phyloP scores from a whole-genome alignment of 768 basidiomycete species.

The Termitomyces sp. region DNA sequence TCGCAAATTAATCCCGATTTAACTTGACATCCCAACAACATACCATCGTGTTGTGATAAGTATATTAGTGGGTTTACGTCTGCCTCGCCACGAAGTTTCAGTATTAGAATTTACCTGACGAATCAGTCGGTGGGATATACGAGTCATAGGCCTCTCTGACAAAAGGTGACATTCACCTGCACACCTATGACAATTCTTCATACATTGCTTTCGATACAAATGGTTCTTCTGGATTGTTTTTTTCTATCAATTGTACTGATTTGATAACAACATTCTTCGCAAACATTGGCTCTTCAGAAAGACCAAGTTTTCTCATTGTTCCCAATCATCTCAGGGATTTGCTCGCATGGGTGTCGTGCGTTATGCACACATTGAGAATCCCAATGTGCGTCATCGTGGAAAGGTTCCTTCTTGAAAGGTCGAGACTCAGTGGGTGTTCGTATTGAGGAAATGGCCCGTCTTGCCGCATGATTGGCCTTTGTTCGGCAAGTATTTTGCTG shows the following conservation, averaged over 20 bases:
- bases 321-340: not conserved
- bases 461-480: not conserved
- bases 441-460: not conserved
- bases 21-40: not conserved
- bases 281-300: not conserved
- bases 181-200: not conserved
- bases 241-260: not conserved
- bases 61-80: not conserved
- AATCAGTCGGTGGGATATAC: not conserved
- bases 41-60: too few species aligned
- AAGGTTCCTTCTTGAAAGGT: not conserved
- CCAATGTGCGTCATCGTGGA: not conserved
- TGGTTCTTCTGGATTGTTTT: not conserved
- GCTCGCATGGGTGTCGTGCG: not conserved
- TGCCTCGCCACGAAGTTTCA: not conserved
- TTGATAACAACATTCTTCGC: not conserved
- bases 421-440: not conserved
- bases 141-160: not conserved
- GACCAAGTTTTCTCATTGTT: not conserved
- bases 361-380: not conserved
- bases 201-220: not conserved
- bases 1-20: constrained; percentile 29
- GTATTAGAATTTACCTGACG: not conserved
- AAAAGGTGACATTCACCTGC: not conserved
- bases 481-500: not conserved